These are phyloP conservation scores for Rhododendron simsii DNA, from an alignment of 148 eudicot genomes.

Conservation along the genomic window DNA sequence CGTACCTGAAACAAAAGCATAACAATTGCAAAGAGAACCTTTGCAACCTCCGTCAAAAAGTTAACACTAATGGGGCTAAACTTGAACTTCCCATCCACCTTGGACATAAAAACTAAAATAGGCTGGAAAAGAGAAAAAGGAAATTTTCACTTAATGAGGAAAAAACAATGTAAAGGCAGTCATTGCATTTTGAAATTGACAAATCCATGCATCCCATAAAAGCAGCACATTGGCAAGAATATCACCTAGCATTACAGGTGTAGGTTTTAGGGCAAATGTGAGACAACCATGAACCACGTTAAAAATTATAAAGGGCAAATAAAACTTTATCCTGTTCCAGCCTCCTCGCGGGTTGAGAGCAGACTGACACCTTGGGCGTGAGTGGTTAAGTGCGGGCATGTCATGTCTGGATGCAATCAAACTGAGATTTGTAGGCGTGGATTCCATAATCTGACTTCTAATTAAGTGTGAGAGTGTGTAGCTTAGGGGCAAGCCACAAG, in stretches of 20 bases:
- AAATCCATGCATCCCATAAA: not conserved
- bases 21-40: slow-evolving; percentile 22
- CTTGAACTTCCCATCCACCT: slow-evolving; percentile 26
- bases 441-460: not conserved
- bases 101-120: slow-evolving; percentile 26
- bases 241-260: not conserved
- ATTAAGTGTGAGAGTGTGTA: not conserved
- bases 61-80: slow-evolving; percentile 27
- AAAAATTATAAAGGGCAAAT: not conserved
- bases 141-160: not conserved
- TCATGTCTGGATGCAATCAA: not conserved
- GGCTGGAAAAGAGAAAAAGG: slow-evolving; percentile 13
- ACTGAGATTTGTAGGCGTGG: not conserved
- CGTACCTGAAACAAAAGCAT: slow-evolving; percentile 27
- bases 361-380: not conserved
- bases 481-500: not conserved
- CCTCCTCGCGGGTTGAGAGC: not conserved
- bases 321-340: not conserved
- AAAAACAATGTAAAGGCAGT: slow-evolving; percentile 1
- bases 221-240: not conserved
- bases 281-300: not conserved
- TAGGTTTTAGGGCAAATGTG: not conserved
- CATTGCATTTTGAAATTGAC: not conserved
- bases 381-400: not conserved
- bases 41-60: slow-evolving; percentile 23